Evolutionary conservation across 352 stramenopile species (phyloP), one percentile per base, ranked within the genome.

Genomic region (Pythium utonaiense): DNA sequence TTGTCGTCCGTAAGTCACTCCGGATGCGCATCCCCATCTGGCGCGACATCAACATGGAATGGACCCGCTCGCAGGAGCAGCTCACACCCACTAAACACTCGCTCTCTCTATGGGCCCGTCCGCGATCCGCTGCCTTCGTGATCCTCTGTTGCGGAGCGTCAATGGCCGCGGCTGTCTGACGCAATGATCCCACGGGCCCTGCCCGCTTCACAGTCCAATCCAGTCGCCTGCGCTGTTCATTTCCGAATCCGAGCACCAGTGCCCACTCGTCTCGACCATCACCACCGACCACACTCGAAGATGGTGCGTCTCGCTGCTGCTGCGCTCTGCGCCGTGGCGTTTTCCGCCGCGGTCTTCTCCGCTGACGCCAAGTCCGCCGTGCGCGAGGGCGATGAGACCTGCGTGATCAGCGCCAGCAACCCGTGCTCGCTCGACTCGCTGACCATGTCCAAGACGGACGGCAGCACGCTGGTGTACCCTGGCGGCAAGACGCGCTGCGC

Each of bases 391-490:
- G 80, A 89, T 59, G 73, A 83, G 42, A 68, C 71, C 27, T 91
- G 81, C 63, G 57, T 81, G 41, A 73, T 91, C 44, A 77, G 53
- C 52, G 61, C 71, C 49, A 60, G 68, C 33, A 88, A 77, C 60
- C 44, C 71, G 9, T 91, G 81, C 55, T 56, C 58, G 1, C 45
- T 89, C 16, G 74, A 86, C 51, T 53, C 77, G 41, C 74, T 91
- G 63, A 78, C 58, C 40, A 47, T 70, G 6, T 83, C 77, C 3
- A 41, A 58, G 22, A 61, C 77, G 5, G 78, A 91, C 57, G 64
- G 66, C 50, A 83, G 68, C 50, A 73, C 69, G 19, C 60, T 87
- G 53, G 78, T 91, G 33, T 91, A 85, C 62, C 74, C 77, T 0
- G 74, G 74, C 40, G 77, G 77, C 59, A 71, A 70, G 60, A 82